Percentiles rank a stretch among this genome's conserved stretches.
Evolutionary conservation across 1,139 yeast species (phyloP).

Genomic region (Scheffersomyces segobiensis): DNA sequence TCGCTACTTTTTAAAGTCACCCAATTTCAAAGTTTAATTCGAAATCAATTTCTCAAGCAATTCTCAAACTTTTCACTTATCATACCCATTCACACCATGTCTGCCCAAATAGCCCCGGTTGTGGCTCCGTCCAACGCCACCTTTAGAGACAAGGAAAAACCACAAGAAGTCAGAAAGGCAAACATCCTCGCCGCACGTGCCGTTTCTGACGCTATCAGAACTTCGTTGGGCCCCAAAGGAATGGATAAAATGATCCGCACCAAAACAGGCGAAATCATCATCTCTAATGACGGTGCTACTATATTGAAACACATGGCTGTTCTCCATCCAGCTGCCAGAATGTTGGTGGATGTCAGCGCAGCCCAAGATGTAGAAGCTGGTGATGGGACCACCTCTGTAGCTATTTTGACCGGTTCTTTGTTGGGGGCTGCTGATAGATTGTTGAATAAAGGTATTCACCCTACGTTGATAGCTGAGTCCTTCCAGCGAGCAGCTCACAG

Average conservation of each 20-base stretch:
- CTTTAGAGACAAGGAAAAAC: conserved; percentile 93
- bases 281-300: conserved; percentile 97
- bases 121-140: conserved; percentile 76
- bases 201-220: conserved; percentile 96
- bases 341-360: conserved; percentile 95
- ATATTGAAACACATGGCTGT: conserved; percentile 97
- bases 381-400: conserved; percentile 98
- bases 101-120: conserved; percentile 16
- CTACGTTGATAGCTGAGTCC: conserved; percentile 90
- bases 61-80: background rate
- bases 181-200: conserved; percentile 96
- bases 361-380: conserved; percentile 99
- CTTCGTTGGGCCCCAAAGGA: conserved; percentile 97
- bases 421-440: conserved; percentile 93
- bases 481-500: conserved; percentile 91
- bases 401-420: conserved; percentile 90
- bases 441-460: conserved; percentile 89
- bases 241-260: conserved; percentile 99
- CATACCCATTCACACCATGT: background rate
- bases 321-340: conserved; percentile 96
- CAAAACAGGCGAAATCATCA: conserved; percentile 86
- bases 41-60: background rate
- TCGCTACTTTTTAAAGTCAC: background rate
- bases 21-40: background rate
- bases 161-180: conserved; percentile 92